These are phyloP conservation scores for Hygrophorus pudorinus DNA, from an alignment of 768 basidiomycete genomes.

Conservation along the genomic window DNA sequence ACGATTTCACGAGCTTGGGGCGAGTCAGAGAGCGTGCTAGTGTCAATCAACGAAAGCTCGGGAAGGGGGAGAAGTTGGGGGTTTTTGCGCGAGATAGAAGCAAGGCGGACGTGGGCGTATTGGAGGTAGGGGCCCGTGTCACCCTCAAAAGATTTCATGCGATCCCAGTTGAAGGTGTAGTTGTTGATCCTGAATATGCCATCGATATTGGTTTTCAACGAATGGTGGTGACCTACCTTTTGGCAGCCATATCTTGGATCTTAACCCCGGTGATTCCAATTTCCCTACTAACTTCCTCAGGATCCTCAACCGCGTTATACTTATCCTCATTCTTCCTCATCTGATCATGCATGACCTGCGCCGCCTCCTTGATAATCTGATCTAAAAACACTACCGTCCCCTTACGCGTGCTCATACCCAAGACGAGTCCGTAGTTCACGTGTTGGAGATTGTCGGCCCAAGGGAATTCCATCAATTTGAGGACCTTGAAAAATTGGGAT, in stretches of 20 bases:
- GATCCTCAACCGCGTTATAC: constrained; percentile 81
- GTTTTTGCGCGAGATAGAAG: constrained; percentile 88
- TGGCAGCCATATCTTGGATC: constrained; percentile 96
- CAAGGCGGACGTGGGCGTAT: constrained; percentile 90
- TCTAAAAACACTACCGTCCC: constrained; percentile 94
- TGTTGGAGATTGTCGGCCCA: constrained; percentile 82
- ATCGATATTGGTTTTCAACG: background rate
- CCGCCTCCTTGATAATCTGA: constrained; percentile 84
- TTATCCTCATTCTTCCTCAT: constrained; percentile 95
- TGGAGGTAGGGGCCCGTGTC: constrained; percentile 95
- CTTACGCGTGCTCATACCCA: constrained; percentile 90
- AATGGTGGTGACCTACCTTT: constrained; percentile 44
- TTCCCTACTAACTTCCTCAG: constrained; percentile 65
- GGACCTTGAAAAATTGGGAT: constrained; percentile 88
- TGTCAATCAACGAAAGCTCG: constrained; percentile 55
- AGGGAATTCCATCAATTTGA: constrained; percentile 80
- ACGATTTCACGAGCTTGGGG: constrained; percentile 74
- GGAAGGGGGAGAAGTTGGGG: constrained; percentile 77
- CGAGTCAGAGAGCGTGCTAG: constrained; percentile 55
- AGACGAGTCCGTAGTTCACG: constrained; percentile 86
- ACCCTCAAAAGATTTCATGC: constrained; percentile 93
- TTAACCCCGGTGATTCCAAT: constrained; percentile 94
- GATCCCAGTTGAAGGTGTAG: constrained; percentile 90
- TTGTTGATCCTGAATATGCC: constrained; percentile 67
- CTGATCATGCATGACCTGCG: constrained; percentile 88